Evolutionary conservation across 495 filamentous ascomycete genomes (phyloP), one percentile per base, ranked within the genome.

Genomic region (Cercophora samala): DNA sequence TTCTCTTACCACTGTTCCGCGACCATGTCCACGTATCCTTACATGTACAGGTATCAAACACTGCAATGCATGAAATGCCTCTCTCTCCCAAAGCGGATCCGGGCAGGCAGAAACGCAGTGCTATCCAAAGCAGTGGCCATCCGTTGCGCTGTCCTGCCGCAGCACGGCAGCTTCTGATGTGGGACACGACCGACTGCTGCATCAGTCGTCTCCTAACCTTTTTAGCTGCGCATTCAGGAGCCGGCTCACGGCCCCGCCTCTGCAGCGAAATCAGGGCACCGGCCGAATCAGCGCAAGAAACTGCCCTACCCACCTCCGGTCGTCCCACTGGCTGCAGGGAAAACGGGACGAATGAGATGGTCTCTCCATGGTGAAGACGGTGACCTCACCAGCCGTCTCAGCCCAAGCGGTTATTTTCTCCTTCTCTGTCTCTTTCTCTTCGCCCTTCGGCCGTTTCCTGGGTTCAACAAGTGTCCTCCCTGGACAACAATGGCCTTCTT

Each of bases 261-360:
- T 59, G 65, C 65, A 63, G 11, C 23, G n/a, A 51, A 24, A 58
- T 42, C 63, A 59, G 23, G 65, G 26, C 65, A 21, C 23, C 24
- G 25, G 42, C 59, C 65, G 65, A 56, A 62, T 62, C 65, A 66
- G 60, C 65, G 32, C 64, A 32, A 21, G 25, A 58, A 51, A 18
- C 52, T 21, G 52, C 59, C 37, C 37, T 46, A 46, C 37, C 5
- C 37, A 46, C 13, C 37, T 8, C 3, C 5, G 13, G 37, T 46
- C 5, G 13, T 46, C 37, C 37, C 37, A 46, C 37, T 17, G 37
- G 37, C 37, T 9, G 37, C 37, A 46, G 15, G 37, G 13, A 11
- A 13, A 11, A 46, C 15, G 37, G 37, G 37, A 46, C 37, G 37
- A 46, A 46, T 46, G 15, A 46, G 37, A 46, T 46, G 5, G 13